Base-by-base conservation (phyloP, 1,284 basidiomycete genomes). In the Cutaneotrichosporon dermatis region DNA sequence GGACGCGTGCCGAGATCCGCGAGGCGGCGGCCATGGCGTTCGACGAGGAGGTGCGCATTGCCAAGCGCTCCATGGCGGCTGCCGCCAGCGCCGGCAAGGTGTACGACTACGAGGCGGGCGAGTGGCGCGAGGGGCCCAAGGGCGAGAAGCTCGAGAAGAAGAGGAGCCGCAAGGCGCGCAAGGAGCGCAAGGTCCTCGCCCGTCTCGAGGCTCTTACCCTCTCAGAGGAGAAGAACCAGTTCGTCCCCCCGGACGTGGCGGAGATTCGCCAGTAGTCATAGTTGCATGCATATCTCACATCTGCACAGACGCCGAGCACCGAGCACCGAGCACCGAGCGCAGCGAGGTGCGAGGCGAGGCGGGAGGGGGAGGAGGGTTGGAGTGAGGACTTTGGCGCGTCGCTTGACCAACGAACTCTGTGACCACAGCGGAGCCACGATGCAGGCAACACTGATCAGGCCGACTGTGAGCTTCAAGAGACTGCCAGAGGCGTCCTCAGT, bases 1-100 rank as follows among this genome's bases (percentile, higher is more conserved):
- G 77, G 54, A 75, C 76, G 15, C 63, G 67, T 37, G 59, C 63
- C 42, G 77, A 79, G 62, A 71, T 79, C n/a, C 51, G 72, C 33
- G 74, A 76, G 33, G 69, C 69, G 8, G 72, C 76, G 0, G 53
- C 53, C 16, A 62, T 58, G 11, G 65, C 71, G 50, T 76, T 69
- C 48, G 72, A 75, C 50, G 57, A 62, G 9, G 56, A 64, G 42
- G 55, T 68, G 13, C 62, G 62, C 36, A 45, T 55, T 10, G 54
- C 52, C 55, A 66, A 62, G 59, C 62, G 58, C 48, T 66, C 66
- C 42, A 66, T 61, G 35, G 50, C 42, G 41, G 35, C n/a, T 33
- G 60, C 63, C 16, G 60, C 57, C 10, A 57, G 63, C 35, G 59
- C 51, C 10, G 71, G 65, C 13, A 62, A 64, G 58, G 13, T 52